Evolutionary conservation across 2,329 filamentous ascomycete genomes (phyloP).

Genomic region (Teratosphaeria destructans): DNA sequence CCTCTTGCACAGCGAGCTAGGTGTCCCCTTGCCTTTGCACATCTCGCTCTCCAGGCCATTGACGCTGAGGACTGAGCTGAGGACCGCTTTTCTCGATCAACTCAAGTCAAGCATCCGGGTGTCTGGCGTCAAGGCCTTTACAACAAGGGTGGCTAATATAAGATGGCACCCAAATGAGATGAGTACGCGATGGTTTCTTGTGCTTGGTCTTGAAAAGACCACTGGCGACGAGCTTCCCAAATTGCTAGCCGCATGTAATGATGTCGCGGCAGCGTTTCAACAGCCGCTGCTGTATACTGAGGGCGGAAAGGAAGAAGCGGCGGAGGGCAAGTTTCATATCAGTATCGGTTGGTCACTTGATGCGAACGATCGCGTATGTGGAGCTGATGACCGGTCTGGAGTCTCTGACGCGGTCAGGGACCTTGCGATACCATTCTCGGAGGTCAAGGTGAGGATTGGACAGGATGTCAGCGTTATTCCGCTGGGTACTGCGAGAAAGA

Average conservation of each 20-base stretch:
- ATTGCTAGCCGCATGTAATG: conserved; percentile 60
- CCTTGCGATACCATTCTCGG: conserved; percentile 23
- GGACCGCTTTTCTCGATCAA: conserved; percentile 53
- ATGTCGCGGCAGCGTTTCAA: conserved; percentile 45
- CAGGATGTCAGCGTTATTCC: conserved; percentile 19
- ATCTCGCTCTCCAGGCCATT: conserved; percentile 82
- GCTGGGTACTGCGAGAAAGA: conserved; percentile 1
- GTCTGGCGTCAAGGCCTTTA: conserved; percentile 36
- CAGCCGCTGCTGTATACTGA: conserved; percentile 61
- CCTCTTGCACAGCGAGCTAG: conserved; percentile 68
- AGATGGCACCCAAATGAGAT: conserved; percentile 60
- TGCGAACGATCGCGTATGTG: neutral
- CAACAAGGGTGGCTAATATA: conserved; percentile 36
- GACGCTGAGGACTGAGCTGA: conserved; percentile 60
- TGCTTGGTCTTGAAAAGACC: conserved; percentile 49
- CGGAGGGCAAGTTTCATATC: conserved; percentile 57
- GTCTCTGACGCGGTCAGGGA: conserved; percentile 2
- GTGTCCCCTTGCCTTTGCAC: conserved; percentile 70
- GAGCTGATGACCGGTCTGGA: conserved; percentile 13
- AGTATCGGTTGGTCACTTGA: conserved; percentile 77
- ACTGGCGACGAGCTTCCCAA: conserved; percentile 28
- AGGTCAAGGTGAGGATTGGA: conserved; percentile 41
- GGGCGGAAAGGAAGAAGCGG: conserved; percentile 12
- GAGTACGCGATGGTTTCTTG: conserved; percentile 69
- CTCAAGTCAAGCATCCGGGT: conserved; percentile 38